Evolutionary conservation across 2,329 filamentous ascomycete species (phyloP), one percentile per base, ranked within the genome.

Genomic region (Aspergillus phoenicis): DNA sequence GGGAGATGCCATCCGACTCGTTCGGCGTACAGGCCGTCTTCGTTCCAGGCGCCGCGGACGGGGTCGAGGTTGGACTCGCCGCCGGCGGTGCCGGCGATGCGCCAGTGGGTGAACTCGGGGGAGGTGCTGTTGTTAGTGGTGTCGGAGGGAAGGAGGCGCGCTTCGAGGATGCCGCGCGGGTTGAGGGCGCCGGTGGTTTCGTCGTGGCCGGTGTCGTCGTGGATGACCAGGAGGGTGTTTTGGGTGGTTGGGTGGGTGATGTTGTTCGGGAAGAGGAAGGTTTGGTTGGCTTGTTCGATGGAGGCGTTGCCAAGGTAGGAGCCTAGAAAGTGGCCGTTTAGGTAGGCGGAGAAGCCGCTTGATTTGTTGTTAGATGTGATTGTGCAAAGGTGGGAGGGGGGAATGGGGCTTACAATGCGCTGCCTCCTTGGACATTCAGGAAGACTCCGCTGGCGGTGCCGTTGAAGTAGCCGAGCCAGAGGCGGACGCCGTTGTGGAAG

Each of bases 1-100:
- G 85, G 85, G 1, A 88, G 77, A 66, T 87, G 84, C 79, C 82
- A 84, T 7, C 86, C 85, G 0, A 86, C 72, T 7, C 86, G 80
- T 69, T 88, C 86, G 1, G 82, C 83, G 51, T 81, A 82, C 3
- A 88, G 77, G 0, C 85, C 85, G 20, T 85, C 86, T 69, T 88
- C 85, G 58, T 85, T 85, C 30, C 83, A 77, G 0, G 82, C 78
- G 0, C 85, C 84, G 1, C 85, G 81, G 1, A 87, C 72, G 0
- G 83, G 82, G 63, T 88, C 86, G 38, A 87, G 74, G 59, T 81
- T 75, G 8, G 73, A 71, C 57, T 84, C 77, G 2, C 84, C 79
- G 24, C 84, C 84, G 0, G 85, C 85, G 20, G 81, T 83, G 6
- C 85, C 85, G 2, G 84, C 82, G 22, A 88, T 79, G 68, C 82